phyloP scores from a whole-genome alignment of 345 rosid species.

The Laguncularia racemosa region DNA sequence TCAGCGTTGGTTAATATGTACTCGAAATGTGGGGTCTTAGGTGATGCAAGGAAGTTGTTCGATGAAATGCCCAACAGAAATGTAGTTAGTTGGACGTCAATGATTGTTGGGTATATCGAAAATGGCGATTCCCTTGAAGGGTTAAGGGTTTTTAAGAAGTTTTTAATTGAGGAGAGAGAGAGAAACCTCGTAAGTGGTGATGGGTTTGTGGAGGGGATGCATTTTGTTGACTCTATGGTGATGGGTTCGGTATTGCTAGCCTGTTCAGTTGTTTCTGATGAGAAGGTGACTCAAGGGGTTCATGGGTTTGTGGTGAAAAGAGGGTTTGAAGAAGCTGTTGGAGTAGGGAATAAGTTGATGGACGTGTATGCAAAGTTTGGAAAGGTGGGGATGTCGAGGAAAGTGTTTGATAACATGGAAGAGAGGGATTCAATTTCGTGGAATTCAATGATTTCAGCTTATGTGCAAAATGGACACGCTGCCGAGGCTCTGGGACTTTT shows the following conservation, averaged over 20 bases:
- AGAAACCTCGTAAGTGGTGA: background rate
- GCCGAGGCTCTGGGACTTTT: slow-evolving; percentile 56
- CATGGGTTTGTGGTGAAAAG: slow-evolving; percentile 56
- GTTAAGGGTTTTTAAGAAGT: slow-evolving; percentile 55
- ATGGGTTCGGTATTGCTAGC: slow-evolving; percentile 70
- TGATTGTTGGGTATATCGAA: slow-evolving; percentile 69
- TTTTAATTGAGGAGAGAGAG: slow-evolving; percentile 44
- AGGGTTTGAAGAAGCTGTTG: slow-evolving; percentile 47
- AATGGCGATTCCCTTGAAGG: slow-evolving; percentile 47
- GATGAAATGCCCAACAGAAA: slow-evolving; percentile 68
- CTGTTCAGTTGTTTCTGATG: slow-evolving; percentile 45
- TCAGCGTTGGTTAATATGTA: slow-evolving; percentile 75
- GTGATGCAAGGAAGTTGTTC: slow-evolving; percentile 60
- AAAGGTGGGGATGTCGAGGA: slow-evolving; percentile 40
- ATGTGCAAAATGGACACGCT: slow-evolving; percentile 67
- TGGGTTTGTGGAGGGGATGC: slow-evolving; percentile 13
- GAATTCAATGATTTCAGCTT: slow-evolving; percentile 70
- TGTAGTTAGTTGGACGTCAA: slow-evolving; percentile 79
- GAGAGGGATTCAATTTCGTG: slow-evolving; percentile 63
- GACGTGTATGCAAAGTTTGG: slow-evolving; percentile 79
- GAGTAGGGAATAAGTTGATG: slow-evolving; percentile 59
- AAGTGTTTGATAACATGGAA: slow-evolving; percentile 55
- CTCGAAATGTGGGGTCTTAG: slow-evolving; percentile 48
- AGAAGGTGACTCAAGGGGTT: slow-evolving; percentile 44
- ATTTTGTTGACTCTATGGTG: slow-evolving; percentile 51